Percentiles rank a stretch among this genome's conserved stretches.
phyloP scores from a whole-genome alignment of 768 basidiomycete genomes.

The Flagelloscypha sp. region DNA sequence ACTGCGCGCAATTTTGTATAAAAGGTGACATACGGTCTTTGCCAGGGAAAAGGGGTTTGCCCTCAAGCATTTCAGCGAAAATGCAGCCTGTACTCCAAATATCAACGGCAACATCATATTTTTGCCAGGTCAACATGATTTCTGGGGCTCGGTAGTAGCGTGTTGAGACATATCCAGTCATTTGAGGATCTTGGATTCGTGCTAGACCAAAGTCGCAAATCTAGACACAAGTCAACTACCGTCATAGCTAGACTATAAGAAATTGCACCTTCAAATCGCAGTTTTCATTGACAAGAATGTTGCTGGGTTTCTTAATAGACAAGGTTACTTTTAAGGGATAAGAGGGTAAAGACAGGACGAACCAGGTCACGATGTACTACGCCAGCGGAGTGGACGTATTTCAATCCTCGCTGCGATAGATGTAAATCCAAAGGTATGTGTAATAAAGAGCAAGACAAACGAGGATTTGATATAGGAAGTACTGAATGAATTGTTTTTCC shows the following conservation, averaged over 20 bases:
- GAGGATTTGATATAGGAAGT: slow-evolving; percentile 98
- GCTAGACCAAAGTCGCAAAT: slow-evolving; percentile 99
- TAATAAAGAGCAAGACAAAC: slow-evolving; percentile 35
- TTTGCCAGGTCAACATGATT: slow-evolving; percentile 99
- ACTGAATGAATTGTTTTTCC: slow-evolving; percentile 99
- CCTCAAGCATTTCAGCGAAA: slow-evolving; percentile 99
- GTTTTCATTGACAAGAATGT: slow-evolving; percentile 99
- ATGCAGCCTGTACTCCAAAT: slow-evolving; percentile 99
- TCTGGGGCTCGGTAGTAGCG: slow-evolving; percentile 98
- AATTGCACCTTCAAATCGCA: slow-evolving; percentile 88
- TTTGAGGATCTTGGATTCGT: slow-evolving; percentile 98
- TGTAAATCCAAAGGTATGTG: slow-evolving; percentile 1
- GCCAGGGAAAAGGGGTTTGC: slow-evolving; percentile 96
- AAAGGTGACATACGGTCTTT: slow-evolving; percentile 82
- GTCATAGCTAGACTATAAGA: slow-evolving; percentile 1
- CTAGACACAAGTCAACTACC: slow-evolving; percentile 28
- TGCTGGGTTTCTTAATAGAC: slow-evolving; percentile 80
- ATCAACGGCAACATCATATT: slow-evolving; percentile 99
- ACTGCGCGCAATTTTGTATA: too few relatives aligned
- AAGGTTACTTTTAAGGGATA: slow-evolving; percentile 5
- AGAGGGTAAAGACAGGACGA: slow-evolving; percentile 18
- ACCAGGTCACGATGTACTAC: slow-evolving; percentile 97
- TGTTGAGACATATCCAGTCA: slow-evolving; percentile 99
- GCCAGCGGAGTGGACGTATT: slow-evolving; percentile 99
- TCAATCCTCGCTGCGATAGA: slow-evolving; percentile 76